phyloP scores from a whole-genome alignment of 2,329 filamentous ascomycete species.

The Neocucurbitaria cava region DNA sequence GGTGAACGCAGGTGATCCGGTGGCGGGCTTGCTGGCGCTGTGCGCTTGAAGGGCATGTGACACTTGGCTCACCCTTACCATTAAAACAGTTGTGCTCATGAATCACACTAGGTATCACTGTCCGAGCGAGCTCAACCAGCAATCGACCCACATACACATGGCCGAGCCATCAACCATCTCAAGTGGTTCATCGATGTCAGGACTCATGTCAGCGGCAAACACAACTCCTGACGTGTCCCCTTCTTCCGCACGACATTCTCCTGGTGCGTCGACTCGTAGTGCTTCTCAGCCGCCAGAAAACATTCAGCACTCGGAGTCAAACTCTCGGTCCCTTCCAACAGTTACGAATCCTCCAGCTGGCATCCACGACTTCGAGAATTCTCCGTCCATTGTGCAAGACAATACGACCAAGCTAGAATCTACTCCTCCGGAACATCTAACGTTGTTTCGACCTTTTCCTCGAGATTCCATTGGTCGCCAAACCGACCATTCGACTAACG shows the following conservation, averaged over 20 bases:
- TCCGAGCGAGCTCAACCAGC: neutral
- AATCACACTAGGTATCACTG: neutral
- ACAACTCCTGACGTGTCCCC: neutral
- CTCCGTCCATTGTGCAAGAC: neutral
- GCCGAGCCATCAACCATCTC: neutral
- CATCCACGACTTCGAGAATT: neutral
- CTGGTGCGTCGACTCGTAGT: neutral
- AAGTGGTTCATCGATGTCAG: neutral
- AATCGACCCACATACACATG: neutral
- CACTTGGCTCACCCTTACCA: neutral
- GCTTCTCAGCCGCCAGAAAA: neutral
- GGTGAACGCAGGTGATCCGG: neutral
- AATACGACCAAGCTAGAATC: neutral
- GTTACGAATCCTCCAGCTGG: neutral
- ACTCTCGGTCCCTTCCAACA: too few relatives aligned
- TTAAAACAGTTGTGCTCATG: neutral
- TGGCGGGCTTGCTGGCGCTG: neutral
- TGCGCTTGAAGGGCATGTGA: neutral
- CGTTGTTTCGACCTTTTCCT: neutral
- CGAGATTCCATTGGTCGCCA: neutral
- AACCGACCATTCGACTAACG: neutral
- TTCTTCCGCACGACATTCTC: neutral
- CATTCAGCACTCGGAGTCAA: neutral
- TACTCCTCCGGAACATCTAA: neutral
- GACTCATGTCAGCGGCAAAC: neutral